These are phyloP conservation scores for Coemansia sp. DNA, from an alignment of 192 early-diverging fungal species.

Conservation along the genomic window DNA sequence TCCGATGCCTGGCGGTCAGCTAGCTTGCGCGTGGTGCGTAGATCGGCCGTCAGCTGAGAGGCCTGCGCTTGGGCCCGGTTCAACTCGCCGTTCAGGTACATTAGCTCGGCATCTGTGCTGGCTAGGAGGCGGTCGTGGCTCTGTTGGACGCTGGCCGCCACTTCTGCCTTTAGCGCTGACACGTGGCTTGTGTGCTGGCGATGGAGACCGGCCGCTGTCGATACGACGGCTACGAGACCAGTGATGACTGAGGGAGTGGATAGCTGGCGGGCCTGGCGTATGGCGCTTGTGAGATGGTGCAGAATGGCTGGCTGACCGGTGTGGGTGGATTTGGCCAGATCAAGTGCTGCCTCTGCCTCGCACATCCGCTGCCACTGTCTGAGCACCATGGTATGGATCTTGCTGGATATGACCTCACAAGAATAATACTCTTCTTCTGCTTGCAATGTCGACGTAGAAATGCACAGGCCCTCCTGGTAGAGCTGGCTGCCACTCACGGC, in stretches of 20 bases:
- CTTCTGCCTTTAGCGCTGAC: neutral
- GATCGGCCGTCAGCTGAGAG: neutral
- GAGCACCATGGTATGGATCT: slow-evolving; percentile 11
- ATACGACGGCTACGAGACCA: neutral
- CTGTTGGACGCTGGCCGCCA: neutral
- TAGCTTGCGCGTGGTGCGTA: neutral
- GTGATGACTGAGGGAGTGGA: no score
- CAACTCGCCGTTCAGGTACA: neutral
- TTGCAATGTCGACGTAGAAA: neutral
- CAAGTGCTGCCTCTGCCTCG: slow-evolving; percentile 9
- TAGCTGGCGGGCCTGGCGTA: neutral
- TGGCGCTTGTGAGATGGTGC: neutral
- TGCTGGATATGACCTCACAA: neutral
- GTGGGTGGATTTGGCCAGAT: neutral
- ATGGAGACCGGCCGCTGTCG: neutral
- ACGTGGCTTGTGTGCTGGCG: neutral
- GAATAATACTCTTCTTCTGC: neutral
- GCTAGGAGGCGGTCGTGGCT: neutral
- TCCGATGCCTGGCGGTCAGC: neutral
- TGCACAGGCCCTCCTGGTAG: neutral
- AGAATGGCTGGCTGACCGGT: neutral
- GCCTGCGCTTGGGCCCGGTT: neutral
- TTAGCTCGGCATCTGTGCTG: slow-evolving; percentile 3
- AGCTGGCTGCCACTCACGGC: neutral
- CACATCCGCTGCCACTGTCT: slow-evolving; percentile 30